Base-by-base conservation (phyloP, 768 basidiomycete genomes). In the Tulasnella sp. region DNA sequence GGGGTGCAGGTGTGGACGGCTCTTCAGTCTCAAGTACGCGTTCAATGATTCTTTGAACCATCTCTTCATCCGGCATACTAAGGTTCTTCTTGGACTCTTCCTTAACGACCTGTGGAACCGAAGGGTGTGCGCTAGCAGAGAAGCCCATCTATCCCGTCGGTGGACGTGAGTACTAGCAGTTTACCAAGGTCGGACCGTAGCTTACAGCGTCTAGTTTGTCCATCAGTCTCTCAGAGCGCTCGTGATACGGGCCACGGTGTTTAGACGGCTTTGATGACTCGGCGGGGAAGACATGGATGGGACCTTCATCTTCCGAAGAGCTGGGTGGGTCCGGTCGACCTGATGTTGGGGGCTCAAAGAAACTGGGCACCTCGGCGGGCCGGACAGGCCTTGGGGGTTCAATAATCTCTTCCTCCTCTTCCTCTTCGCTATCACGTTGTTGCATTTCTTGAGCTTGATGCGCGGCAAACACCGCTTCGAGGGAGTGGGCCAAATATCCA, bases 241-340 rank as follows among this genome's bases (percentile, higher is more conserved):
- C 74, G 42, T 75, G 74, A 36, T 75, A 46, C 74, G 74, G 74
- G n/a, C 74, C 74, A 36, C 74, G 74, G 24, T 46, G 42, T 8
- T 44, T 44, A 31, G 44, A 16, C 46, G 42, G 44, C 42, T 42
- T n/a, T 52, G 74, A 21, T 10, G 38, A 6, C 42, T 52, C 36
- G 4, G 74, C 44, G 12, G 52, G 44, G 34, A 52, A 48, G 24
- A 36, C 44, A 16, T 74, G 39, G 14, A 40, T 46, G 31, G 44
- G 34, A 19, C 40, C 34, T 27, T 75, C 74, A 3, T 75, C 74
- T 27, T 75, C 74, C 27, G 31, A 44, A n/a, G 74, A 52, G 19
- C 44, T 31, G 44, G 74, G 44, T n/a, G 44, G 44, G 1, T 19
- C 34, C 6, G 42, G 52, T 24, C 38, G 39, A 14, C 74, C 44